Conservation (phyloP, 2,329 filamentous ascomycete species). For the Arachnomyces sp. region DNA sequence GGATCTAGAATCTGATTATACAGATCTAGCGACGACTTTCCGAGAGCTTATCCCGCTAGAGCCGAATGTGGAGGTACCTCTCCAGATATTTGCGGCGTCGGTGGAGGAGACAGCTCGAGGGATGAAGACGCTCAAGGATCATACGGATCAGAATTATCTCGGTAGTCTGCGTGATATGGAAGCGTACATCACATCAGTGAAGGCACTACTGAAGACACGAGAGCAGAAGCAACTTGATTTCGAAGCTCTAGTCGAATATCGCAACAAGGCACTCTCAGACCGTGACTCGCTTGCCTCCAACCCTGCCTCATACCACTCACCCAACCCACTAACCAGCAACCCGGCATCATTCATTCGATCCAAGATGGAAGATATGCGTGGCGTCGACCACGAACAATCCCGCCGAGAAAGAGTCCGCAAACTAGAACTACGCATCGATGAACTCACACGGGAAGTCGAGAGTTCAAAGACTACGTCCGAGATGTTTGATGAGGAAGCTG, state of each 20-base stretch:
- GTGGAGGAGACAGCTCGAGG: constrained; percentile 76
- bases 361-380: constrained; percentile 93
- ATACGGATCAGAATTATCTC: constrained; percentile 93
- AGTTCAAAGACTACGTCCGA: constrained; percentile 78
- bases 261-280: constrained; percentile 81
- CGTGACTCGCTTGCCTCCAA: constrained; percentile 70
- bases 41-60: constrained; percentile 87
- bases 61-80: constrained; percentile 70
- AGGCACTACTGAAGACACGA: constrained; percentile 79
- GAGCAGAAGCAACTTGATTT: constrained; percentile 98
- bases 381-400: constrained; percentile 90
- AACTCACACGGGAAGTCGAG: constrained; percentile 83
- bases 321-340: constrained; percentile 49
- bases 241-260: constrained; percentile 90
- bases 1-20: constrained; percentile 81
- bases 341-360: constrained; percentile 80
- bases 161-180: constrained; percentile 92
- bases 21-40: constrained; percentile 87
- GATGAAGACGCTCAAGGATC: constrained; percentile 73
- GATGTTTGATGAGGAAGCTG: constrained; percentile 92
- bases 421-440: constrained; percentile 85
- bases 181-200: constrained; percentile 80
- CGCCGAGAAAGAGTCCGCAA: constrained; percentile 81
- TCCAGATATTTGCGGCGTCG: constrained; percentile 79
- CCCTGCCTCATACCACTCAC: constrained; percentile 51